Evolutionary conservation across 2,329 filamentous ascomycete species (phyloP).

Genomic region (Cytospora schulzeri): DNA sequence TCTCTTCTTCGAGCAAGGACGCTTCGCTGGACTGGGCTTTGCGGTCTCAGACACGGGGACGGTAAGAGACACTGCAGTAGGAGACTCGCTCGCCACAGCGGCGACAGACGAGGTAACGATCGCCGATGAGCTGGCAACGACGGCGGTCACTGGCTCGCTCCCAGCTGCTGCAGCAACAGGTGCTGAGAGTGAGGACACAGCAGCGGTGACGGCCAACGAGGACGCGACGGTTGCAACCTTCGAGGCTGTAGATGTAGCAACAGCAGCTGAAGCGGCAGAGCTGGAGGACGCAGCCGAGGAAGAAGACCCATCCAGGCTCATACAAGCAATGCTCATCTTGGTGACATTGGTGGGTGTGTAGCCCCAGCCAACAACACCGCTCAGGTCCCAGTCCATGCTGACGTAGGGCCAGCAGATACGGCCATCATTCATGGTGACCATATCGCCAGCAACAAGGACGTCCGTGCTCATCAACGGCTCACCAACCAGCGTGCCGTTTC

Average conservation of each 20-base stretch:
- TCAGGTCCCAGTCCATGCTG: conserved; percentile 54
- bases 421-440: conserved; percentile 60
- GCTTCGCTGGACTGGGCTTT: not conserved
- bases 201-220: not conserved
- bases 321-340: conserved; percentile 58
- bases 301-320: conserved; percentile 30
- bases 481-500: conserved; percentile 55
- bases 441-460: conserved; percentile 63
- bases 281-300: not conserved
- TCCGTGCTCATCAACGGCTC: conserved; percentile 51
- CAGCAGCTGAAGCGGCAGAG: not conserved
- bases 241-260: not conserved
- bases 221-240: not conserved
- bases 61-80: not conserved
- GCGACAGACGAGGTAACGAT: conserved; percentile 3
- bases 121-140: not conserved
- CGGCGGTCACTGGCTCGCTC: not conserved
- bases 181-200: not conserved
- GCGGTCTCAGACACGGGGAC: not conserved
- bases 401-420: conserved; percentile 65
- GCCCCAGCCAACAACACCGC: conserved; percentile 29
- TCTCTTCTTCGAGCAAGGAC: conserved; percentile 5
- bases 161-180: not conserved
- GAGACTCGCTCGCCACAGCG: not conserved
- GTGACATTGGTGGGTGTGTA: conserved; percentile 36